These are phyloP conservation scores for Hypsizygus marmoreus DNA, from an alignment of 768 basidiomycete genomes.

Conservation along the genomic window DNA sequence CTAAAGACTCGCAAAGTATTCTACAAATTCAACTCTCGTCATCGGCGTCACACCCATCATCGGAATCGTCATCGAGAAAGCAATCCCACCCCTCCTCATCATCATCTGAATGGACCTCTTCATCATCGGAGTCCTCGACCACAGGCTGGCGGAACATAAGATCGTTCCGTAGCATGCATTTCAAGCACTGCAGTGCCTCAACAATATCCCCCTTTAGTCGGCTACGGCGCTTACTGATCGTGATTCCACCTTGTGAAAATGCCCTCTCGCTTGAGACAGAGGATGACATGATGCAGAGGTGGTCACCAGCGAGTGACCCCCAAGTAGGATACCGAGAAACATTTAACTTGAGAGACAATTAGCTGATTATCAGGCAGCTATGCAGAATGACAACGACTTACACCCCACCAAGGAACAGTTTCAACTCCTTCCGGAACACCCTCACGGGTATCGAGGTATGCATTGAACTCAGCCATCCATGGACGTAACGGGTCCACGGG, in stretches of 20 bases:
- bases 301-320: slow-evolving; percentile 35
- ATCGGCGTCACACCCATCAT: not conserved
- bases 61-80: not conserved
- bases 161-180: slow-evolving; percentile 19
- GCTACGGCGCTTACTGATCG: slow-evolving; percentile 33
- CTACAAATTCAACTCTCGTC: not conserved
- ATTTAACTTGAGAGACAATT: slow-evolving; percentile 21
- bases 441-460: slow-evolving; percentile 22
- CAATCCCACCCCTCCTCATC: slow-evolving; percentile 1
- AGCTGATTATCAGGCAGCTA: slow-evolving; percentile 15
- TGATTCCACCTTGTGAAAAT: slow-evolving; percentile 41
- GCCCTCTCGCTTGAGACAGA: slow-evolving; percentile 37
- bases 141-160: slow-evolving; percentile 23
- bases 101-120: slow-evolving; percentile 4
- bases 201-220: slow-evolving; percentile 33
- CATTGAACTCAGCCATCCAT: slow-evolving; percentile 24
- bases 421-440: slow-evolving; percentile 11
- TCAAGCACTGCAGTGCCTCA: slow-evolving; percentile 31
- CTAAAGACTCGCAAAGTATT: not conserved
- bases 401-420: slow-evolving; percentile 34
- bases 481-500: slow-evolving; percentile 9
- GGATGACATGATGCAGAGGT: slow-evolving; percentile 36
- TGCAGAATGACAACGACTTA: slow-evolving; percentile 17
- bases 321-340: slow-evolving; percentile 36
- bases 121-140: too few relatives aligned